Evolutionary conservation across 2,329 filamentous ascomycete species (phyloP).

Genomic region (Phyllosticta citriasiana): DNA sequence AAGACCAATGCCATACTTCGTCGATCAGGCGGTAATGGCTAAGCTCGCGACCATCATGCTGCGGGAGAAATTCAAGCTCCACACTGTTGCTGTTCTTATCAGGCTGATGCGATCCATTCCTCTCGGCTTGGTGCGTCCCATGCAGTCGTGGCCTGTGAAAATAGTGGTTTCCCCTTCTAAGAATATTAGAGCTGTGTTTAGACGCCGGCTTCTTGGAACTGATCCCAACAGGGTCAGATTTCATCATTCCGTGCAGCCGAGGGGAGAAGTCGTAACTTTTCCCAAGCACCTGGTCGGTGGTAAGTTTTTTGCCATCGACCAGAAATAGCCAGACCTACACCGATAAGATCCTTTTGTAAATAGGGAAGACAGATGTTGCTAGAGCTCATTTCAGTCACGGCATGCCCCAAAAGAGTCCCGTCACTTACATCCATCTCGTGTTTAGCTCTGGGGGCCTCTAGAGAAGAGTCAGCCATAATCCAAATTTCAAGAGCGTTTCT

Average conservation of each 20-base stretch:
- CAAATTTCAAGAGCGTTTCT: not conserved
- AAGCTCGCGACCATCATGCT: slow-evolving; percentile 13
- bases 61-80: not conserved
- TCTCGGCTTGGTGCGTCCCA: not conserved
- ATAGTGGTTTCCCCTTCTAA: not conserved
- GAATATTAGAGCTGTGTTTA: slow-evolving; percentile 10
- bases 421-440: slow-evolving; percentile 60
- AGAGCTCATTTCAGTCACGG: not conserved
- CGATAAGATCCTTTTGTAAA: slow-evolving; percentile 46
- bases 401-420: not conserved
- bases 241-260: slow-evolving; percentile 54
- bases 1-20: slow-evolving; percentile 66
- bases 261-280: slow-evolving; percentile 58
- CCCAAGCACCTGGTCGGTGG: slow-evolving; percentile 36
- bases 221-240: slow-evolving; percentile 41
- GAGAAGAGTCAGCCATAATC: not conserved
- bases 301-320: not conserved
- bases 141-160: not conserved
- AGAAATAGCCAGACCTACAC: slow-evolving; percentile 19
- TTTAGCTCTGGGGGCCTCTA: slow-evolving; percentile 40
- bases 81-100: not conserved
- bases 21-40: slow-evolving; percentile 53
- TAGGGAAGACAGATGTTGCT: slow-evolving; percentile 64
- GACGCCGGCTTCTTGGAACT: slow-evolving; percentile 11
- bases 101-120: not conserved